phyloP scores from a whole-genome alignment of 306 rosid genomes.

The Trichosanthes cucumerina region DNA sequence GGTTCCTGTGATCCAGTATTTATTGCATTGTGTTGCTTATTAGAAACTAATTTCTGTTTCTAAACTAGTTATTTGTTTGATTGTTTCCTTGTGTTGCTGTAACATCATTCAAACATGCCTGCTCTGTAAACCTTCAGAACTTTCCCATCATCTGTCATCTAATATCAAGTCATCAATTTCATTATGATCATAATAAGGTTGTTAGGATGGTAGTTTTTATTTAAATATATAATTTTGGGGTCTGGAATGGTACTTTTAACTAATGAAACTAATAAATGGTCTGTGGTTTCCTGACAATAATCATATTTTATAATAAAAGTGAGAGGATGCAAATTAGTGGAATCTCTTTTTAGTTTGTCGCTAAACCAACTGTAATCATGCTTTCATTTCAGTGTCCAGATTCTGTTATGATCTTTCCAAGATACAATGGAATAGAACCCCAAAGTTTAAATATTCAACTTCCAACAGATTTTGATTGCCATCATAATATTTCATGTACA shows the following conservation, averaged over 20 bases:
- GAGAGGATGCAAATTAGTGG: neutral
- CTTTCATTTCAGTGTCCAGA: neutral
- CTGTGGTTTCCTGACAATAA: neutral
- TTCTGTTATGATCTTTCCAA: neutral
- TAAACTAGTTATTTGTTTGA: neutral
- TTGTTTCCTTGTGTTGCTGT: neutral
- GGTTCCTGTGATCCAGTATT: neutral
- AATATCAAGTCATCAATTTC: neutral
- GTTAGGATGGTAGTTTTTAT: neutral
- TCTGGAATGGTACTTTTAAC: neutral
- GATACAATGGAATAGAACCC: neutral
- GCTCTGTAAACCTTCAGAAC: neutral
- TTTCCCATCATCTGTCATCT: neutral
- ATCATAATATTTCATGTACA: constrained; percentile 19
- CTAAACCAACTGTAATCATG: neutral
- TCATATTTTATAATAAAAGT: neutral
- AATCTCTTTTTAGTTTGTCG: neutral
- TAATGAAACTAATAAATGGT: neutral
- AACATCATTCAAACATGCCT: neutral
- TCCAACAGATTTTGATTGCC: constrained; percentile 5
- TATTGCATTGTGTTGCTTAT: neutral
- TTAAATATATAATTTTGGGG: neutral
- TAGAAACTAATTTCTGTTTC: neutral
- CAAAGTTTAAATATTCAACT: neutral
- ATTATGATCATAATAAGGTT: neutral